phyloP scores from a whole-genome alignment of 805 yeast species.

The Cyberlindnera bimundalis region DNA sequence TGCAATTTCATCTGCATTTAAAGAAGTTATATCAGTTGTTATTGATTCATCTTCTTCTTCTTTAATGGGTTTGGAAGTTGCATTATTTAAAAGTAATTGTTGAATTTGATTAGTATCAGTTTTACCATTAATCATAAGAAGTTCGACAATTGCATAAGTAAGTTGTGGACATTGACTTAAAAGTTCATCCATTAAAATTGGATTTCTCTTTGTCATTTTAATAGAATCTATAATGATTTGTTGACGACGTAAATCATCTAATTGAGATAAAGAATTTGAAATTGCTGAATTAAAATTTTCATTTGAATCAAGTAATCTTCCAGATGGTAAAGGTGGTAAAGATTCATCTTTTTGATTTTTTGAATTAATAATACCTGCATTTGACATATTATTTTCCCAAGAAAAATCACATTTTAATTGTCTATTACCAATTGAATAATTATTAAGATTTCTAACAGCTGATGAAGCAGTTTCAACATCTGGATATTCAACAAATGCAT shows the following conservation, averaged over 20 bases:
- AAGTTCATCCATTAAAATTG: conserved; percentile 55
- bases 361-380: not conserved
- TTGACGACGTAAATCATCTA: conserved; percentile 45
- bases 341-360: conserved; percentile 15
- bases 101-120: conserved; percentile 23
- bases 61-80: not conserved
- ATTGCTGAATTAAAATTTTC: conserved; percentile 37
- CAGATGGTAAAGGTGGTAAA: conserved; percentile 54
- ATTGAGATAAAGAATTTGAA: conserved; percentile 41
- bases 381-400: conserved; percentile 39
- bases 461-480: conserved; percentile 82
- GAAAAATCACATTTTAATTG: conserved; percentile 72
- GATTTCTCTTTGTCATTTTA: conserved; percentile 52
- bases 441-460: conserved; percentile 85
- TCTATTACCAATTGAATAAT: conserved; percentile 70
- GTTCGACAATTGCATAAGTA: conserved; percentile 77
- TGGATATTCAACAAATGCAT: conserved; percentile 77
- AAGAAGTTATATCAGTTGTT: conserved; percentile 9
- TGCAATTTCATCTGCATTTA: conserved; percentile 39
- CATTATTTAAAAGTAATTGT: conserved; percentile 34
- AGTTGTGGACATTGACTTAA: conserved; percentile 76
- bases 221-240: conserved; percentile 56
- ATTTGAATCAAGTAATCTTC: conserved; percentile 38
- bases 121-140: conserved; percentile 38
- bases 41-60: not conserved